Evolutionary conservation across 2,329 filamentous ascomycete species (phyloP).

Genomic region (Mariannaea elegans): DNA sequence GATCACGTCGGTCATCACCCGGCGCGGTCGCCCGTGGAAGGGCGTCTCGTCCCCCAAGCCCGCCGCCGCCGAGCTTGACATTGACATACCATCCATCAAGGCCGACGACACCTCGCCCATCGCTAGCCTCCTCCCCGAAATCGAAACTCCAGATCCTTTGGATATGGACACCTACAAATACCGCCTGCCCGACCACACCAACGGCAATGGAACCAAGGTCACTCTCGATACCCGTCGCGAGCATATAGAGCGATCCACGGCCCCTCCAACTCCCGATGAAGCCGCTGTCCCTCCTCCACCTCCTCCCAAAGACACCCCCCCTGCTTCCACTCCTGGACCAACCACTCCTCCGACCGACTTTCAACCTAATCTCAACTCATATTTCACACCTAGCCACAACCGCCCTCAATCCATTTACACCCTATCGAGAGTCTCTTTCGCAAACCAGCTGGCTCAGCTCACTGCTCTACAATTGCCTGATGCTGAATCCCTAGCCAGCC

Average conservation of each 20-base stretch:
- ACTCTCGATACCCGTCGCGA: slow-evolving; percentile 66
- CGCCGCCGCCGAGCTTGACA: slow-evolving; percentile 34
- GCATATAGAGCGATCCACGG: slow-evolving; percentile 62
- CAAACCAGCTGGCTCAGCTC: slow-evolving; percentile 90
- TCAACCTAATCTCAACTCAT: slow-evolving; percentile 62
- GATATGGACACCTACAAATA: slow-evolving; percentile 80
- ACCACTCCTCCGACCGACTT: slow-evolving; percentile 51
- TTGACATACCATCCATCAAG: slow-evolving; percentile 37
- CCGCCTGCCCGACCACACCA: slow-evolving; percentile 74
- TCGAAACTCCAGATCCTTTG: slow-evolving; percentile 57
- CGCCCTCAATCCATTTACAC: slow-evolving; percentile 92
- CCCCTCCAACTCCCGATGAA: slow-evolving; percentile 50
- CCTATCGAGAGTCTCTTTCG: slow-evolving; percentile 89
- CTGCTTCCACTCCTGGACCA: slow-evolving; percentile 36
- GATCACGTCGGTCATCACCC: slow-evolving; percentile 60
- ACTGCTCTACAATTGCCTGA: slow-evolving; percentile 91
- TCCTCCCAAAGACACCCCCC: slow-evolving; percentile 54
- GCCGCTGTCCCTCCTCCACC: slow-evolving; percentile 49
- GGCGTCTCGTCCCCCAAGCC: slow-evolving; percentile 55
- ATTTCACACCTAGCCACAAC: slow-evolving; percentile 73
- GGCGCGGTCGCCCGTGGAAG: slow-evolving; percentile 78
- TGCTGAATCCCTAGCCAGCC: slow-evolving; percentile 81
- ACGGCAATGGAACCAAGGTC: slow-evolving; percentile 73
- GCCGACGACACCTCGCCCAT: slow-evolving; percentile 40
- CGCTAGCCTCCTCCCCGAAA: slow-evolving; percentile 59